Evolutionary conservation across 164 flowering plant species (phyloP), one percentile per base, ranked within the genome.

Genomic region (Vitis riparia): DNA sequence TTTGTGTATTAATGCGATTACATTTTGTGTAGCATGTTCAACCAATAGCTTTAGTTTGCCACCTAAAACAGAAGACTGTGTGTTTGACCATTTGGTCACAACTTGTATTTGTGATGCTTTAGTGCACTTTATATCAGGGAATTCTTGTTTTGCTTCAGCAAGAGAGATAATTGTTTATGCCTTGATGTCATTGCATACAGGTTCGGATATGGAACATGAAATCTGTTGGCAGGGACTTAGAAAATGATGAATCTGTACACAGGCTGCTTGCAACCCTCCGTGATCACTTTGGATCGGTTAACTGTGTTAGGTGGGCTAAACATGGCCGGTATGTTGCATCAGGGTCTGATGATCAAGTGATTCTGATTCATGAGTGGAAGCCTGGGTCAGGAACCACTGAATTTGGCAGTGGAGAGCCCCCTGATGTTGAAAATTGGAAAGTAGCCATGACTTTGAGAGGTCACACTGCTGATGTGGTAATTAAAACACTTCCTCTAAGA

Each of bases 381-480:
- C 99, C 98, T 65, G 99, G 99, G 68, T 91, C 98, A n/a, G 98
- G 99, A 68, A 96, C 95, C 48, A 91, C 97, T 3, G 99, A 96
- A 71, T 96, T 96, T 83, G 99, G 98, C 48, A 96, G 99, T 64
- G 98, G 99, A 68, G 99, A 96, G 84, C 94, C 99, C 55, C 96
- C 98, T 0, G 98, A 96, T 86, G 86, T 94, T 59, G 99, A 96
- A 82, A 96, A 96, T 68, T 96, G 99, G 99, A 96, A 96, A 78
- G 96, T 92, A 58, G 77, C 80, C 59, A 83, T 96, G 90, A 93
- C 98, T 65, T 80, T 96, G 75, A 88, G 99, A 73, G 99, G 99
- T 32, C 99, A 96, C 83, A 92, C 99, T 65, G 98, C 99, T 2
- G 99, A 96, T 76, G 99, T 96, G 98, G 99, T 96, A 92, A 91